These are phyloP conservation scores for Chrysanthemum makinoi DNA, from an alignment of 129 eudicot genomes.

Conservation along the genomic window DNA sequence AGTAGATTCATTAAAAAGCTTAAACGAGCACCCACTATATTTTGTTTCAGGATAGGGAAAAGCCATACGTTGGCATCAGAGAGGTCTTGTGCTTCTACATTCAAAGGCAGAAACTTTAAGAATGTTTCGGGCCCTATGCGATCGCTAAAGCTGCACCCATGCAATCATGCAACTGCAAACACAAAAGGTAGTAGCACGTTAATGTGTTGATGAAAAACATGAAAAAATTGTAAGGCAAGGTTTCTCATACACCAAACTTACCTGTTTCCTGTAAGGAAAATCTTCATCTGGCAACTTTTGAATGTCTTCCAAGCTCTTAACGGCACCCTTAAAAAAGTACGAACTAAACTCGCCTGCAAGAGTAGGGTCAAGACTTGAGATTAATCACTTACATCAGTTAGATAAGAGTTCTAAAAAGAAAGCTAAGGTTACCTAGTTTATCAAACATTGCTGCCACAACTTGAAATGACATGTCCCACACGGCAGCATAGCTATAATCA, in stretches of 20 bases:
- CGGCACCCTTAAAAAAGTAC: constrained; percentile 52
- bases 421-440: constrained; percentile 61
- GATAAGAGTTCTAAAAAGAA: neutral
- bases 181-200: neutral
- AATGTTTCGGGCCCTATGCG: constrained; percentile 92
- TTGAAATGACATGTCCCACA: constrained; percentile 95
- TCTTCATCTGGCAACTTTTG: constrained; percentile 88
- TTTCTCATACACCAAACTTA: constrained; percentile 19
- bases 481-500: constrained; percentile 65
- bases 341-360: constrained; percentile 60
- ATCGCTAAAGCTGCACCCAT: constrained; percentile 74
- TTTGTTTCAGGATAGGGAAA: constrained; percentile 81
- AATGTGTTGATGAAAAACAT: constrained; percentile 4
- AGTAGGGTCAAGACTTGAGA: neutral
- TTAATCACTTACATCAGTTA: neutral
- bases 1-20: constrained; percentile 62
- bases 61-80: constrained; percentile 89
- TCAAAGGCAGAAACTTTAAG: constrained; percentile 62
- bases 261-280: constrained; percentile 80
- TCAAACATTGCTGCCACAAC: constrained; percentile 84
- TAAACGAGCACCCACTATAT: constrained; percentile 77
- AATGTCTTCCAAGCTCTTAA: constrained; percentile 73
- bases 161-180: constrained; percentile 87
- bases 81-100: constrained; percentile 56
- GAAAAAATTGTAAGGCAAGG: neutral